Conservation (phyloP, 2,329 filamentous ascomycete genomes). For the Cytospora piceicola region DNA sequence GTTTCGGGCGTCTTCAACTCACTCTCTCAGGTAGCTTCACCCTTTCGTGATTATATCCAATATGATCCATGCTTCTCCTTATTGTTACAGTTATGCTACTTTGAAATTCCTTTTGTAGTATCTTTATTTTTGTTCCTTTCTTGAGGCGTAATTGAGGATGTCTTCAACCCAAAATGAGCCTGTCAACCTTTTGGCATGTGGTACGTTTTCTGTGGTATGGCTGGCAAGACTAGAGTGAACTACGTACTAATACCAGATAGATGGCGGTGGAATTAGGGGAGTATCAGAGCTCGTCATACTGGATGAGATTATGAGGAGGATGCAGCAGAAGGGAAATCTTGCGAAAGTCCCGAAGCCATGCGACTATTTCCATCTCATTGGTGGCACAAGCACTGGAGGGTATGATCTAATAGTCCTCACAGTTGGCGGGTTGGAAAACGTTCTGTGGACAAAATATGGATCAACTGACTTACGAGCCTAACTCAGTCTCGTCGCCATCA, state of each 20-base stretch:
- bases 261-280: slow-evolving; percentile 44
- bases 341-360: slow-evolving; percentile 39
- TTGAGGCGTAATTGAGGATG: background rate
- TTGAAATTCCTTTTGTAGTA: background rate
- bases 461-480: slow-evolving; percentile 8
- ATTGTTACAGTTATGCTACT: background rate
- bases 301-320: slow-evolving; percentile 40
- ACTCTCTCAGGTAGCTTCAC: too few relatives aligned
- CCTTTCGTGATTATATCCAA: too few relatives aligned
- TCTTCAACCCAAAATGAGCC: slow-evolving; percentile 11
- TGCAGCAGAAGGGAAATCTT: slow-evolving; percentile 34
- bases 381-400: slow-evolving; percentile 44
- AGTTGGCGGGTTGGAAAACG: too few relatives aligned
- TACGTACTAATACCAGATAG: slow-evolving; percentile 21
- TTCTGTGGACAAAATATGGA: background rate
- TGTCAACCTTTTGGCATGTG: slow-evolving; percentile 17
- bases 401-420: too few relatives aligned
- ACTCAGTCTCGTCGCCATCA: slow-evolving; percentile 49
- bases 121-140: too few relatives aligned
- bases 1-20: background rate
- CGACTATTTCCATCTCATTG: slow-evolving; percentile 47
- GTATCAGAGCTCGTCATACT: slow-evolving; percentile 42
- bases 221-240: background rate
- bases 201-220: background rate
- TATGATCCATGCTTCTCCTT: too few relatives aligned